Evolutionary conservation across 129 eudicot species (phyloP).

Genomic region (Flaveria brownii): DNA sequence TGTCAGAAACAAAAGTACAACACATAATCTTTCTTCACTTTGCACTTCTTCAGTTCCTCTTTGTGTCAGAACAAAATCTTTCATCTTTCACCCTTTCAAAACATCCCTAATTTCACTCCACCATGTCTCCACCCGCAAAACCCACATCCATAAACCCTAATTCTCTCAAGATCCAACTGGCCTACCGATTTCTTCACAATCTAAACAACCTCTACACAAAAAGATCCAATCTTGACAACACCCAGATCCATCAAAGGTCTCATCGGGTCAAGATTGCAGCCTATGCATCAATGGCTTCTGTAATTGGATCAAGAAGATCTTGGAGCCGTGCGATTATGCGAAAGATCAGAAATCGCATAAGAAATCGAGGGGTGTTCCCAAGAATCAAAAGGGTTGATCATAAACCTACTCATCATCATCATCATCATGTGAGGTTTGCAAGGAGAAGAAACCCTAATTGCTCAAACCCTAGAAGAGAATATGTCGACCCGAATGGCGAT

Average conservation of each 20-base stretch:
- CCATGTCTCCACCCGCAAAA: constrained; percentile 37
- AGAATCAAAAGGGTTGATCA: constrained; percentile 12
- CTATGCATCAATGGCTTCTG: constrained; percentile 68
- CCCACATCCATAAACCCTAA: constrained; percentile 38
- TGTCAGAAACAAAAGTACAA: constrained; percentile 53
- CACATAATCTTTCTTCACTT: constrained; percentile 36
- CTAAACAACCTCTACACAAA: constrained; percentile 45
- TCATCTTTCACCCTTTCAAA: constrained; percentile 18
- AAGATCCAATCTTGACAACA: constrained; percentile 11
- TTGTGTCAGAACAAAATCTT: constrained; percentile 71
- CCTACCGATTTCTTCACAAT: constrained; percentile 56
- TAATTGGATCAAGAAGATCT: constrained; percentile 57
- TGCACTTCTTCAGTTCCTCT: constrained; percentile 38
- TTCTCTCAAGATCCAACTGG: constrained; percentile 53
- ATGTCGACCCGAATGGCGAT: constrained; percentile 26
- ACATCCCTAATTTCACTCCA: constrained; percentile 32
- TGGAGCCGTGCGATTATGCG: constrained; percentile 80
- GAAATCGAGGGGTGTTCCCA: constrained; percentile 28
- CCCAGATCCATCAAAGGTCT: constrained; percentile 28
- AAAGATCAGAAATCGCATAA: constrained; percentile 47
- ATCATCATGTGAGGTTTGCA: constrained; percentile 18
- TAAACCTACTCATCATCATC: constrained; percentile 7
- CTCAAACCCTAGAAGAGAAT: constrained; percentile 24
- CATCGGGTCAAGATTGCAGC: constrained; percentile 63
- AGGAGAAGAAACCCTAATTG: constrained; percentile 34